A percentile compares a stretch with the other conserved stretches of the same genome.
phyloP scores from a whole-genome alignment of 768 basidiomycete species.

The Amanita rimosa region DNA sequence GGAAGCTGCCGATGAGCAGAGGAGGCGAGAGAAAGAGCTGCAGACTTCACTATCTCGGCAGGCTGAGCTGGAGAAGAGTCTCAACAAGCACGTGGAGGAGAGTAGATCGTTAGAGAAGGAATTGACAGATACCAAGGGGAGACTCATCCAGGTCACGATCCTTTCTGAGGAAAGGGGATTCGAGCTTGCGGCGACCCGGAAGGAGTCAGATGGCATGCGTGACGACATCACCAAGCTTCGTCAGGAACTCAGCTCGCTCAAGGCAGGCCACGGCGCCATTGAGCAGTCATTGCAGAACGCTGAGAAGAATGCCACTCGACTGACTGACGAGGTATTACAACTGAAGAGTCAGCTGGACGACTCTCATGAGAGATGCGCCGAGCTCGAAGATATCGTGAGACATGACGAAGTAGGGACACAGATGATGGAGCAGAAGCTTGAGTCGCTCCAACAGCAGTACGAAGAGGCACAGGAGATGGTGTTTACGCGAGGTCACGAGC shows the following conservation, averaged over 20 bases:
- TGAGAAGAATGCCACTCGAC: background rate
- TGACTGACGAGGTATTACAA: background rate
- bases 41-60: background rate
- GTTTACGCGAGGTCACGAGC: background rate
- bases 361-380: constrained; percentile 1
- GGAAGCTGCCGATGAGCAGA: background rate
- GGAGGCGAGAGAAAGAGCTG: background rate
- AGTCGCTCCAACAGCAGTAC: background rate
- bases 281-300: constrained; percentile 2
- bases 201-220: constrained; percentile 3
- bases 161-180: constrained; percentile 1
- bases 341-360: background rate
- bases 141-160: constrained; percentile 1
- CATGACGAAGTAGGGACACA: background rate
- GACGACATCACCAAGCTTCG: constrained; percentile 3
- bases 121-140: constrained; percentile 1
- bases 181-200: background rate
- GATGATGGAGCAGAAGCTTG: background rate
- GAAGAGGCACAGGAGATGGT: constrained; percentile 2
- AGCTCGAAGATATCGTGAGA: background rate
- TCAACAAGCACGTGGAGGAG: constrained; percentile 2
- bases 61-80: constrained; percentile 3
- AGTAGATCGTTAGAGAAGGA: background rate
- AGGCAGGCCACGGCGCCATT: background rate
- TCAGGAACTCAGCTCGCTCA: background rate